Base-by-base conservation (phyloP, 345 rosid genomes). In the Ricinus communis region DNA sequence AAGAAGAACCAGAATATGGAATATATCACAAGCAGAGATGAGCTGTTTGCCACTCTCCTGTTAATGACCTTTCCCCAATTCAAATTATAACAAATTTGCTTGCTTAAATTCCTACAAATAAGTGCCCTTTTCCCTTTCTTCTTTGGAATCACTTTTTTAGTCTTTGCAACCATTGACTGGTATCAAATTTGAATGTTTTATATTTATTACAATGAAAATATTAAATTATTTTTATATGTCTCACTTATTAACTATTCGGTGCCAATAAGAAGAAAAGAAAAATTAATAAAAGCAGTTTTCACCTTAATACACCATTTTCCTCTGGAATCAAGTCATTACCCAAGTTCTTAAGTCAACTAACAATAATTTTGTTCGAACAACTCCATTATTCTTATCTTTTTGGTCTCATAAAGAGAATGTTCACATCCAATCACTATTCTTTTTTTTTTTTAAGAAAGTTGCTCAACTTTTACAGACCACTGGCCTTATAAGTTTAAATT, bases 11-110 rank as follows among this genome's bases (percentile, higher is more conserved):
- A 28, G 47, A n/a, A 66, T 51, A 52, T 53, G 50, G 50, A 22
- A 52, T 43, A 43, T 52, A 36, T 36, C 14, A 5, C 50, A 16
- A 25, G 13, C 45, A 24, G 18, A 31, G 38, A 54, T 24, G 51
- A 68, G 62, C 60, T 68, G 71, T 40, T 68, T 68, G 15, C 59
- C 71, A 53, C 71, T 53, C 61, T 68, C 36, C 62, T 14, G 18
- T 65, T 13, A 22, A 8, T 9, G 46, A 28, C 3, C 25, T 15
- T 68, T n/a, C 56, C 36, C 65, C 36, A 61, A 31, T 36, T 9
- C 46, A 61, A 61, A 61, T 54, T 13, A 54, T 8, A 9, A 22
- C 59, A 22, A 54, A 54, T 19, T 22, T 22, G 30, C 25, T 9
- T 54, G 11, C 7, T 54, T 54, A 54, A 22, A 22, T 22, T 54